These are phyloP conservation scores for Dendrobium catenatum DNA, from an alignment of 106 monocot genomes.

Conservation along the genomic window DNA sequence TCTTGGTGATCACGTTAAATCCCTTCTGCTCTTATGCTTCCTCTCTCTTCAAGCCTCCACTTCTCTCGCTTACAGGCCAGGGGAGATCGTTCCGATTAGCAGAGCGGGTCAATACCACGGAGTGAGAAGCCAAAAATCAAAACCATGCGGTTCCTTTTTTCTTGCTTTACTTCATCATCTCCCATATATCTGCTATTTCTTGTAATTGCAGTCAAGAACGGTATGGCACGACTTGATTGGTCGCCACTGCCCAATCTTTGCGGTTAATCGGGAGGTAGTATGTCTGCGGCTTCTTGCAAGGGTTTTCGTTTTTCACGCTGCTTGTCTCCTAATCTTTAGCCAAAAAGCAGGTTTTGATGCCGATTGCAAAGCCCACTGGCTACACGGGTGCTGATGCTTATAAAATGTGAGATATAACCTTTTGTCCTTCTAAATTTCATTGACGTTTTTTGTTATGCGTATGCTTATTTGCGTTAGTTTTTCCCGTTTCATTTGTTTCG, in stretches of 20 bases:
- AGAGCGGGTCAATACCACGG: slow-evolving; percentile 90
- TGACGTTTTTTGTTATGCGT: neutral
- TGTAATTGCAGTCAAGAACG: slow-evolving; percentile 66
- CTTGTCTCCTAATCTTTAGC: neutral
- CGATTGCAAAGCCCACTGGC: slow-evolving; percentile 67
- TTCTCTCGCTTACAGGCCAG: slow-evolving; percentile 72
- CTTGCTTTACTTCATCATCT: neutral
- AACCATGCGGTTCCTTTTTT: slow-evolving; percentile 10
- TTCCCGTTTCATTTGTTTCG: neutral
- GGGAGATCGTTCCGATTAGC: slow-evolving; percentile 84
- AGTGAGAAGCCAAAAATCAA: slow-evolving; percentile 27
- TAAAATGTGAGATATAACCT: slow-evolving; percentile 55
- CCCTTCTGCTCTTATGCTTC: slow-evolving; percentile 12
- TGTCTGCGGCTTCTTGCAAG: neutral
- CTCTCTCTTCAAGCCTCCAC: slow-evolving; percentile 18
- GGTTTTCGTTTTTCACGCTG: neutral
- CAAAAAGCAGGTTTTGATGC: slow-evolving; percentile 64
- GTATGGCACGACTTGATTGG: slow-evolving; percentile 85
- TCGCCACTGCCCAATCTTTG: slow-evolving; percentile 81
- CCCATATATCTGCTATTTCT: neutral
- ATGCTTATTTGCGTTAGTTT: neutral
- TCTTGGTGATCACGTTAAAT: neutral
- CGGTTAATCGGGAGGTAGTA: slow-evolving; percentile 84
- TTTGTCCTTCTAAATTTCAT: neutral
- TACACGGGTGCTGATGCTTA: slow-evolving; percentile 97